Evolutionary conservation across 78 protist genomes (phyloP).

Genomic region (Dictyostelium citrinum): DNA sequence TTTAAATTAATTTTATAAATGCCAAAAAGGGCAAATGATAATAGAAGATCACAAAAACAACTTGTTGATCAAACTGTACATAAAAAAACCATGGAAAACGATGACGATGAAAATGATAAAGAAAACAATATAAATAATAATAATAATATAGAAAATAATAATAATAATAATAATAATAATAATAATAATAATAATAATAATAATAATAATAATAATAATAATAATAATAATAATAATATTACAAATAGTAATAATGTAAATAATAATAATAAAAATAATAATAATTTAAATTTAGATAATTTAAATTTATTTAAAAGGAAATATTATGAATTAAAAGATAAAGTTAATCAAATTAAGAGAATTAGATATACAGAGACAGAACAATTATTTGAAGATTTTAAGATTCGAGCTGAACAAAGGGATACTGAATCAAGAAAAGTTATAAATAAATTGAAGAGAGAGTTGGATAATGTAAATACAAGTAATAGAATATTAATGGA

Average conservation of each 20-base stretch:
- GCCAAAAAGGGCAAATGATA: neutral
- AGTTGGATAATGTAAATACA: neutral
- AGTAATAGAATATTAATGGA: neutral
- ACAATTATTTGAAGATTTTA: constrained; percentile 18
- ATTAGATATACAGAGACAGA: neutral
- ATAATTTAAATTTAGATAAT: neutral
- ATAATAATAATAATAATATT: too few species aligned
- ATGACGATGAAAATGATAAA: neutral
- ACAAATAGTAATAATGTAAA: too few species aligned
- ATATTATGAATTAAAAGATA: neutral
- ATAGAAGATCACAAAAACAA: neutral
- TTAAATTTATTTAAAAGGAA: neutral
- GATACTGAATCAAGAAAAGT: neutral
- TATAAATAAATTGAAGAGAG: neutral
- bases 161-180: too few species aligned
- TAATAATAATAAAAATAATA: neutral
- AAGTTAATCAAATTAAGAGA: neutral
- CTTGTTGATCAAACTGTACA: neutral
- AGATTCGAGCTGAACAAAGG: constrained; percentile 4
- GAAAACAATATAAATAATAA: neutral
- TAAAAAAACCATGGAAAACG: neutral
- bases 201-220: too few species aligned
- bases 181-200: neutral
- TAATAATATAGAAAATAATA: neutral
- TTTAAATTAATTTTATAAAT: neutral